These are phyloP conservation scores for Vicia villosa DNA, from an alignment of 306 rosid genomes.

Conservation along the genomic window DNA sequence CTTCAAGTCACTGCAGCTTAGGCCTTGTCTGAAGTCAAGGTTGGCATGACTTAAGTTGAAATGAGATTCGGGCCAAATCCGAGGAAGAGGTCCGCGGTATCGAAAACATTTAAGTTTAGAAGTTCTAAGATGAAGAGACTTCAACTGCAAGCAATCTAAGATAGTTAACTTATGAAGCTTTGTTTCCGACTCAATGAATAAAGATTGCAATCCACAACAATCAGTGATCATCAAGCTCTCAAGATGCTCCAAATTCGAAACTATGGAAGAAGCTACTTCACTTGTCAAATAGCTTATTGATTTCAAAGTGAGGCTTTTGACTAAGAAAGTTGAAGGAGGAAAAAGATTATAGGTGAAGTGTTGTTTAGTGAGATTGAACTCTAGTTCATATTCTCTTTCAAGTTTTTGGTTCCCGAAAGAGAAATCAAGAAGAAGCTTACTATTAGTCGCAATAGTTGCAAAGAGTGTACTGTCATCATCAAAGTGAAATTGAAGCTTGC, in stretches of 20 bases:
- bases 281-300: slow-evolving; percentile 47
- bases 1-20: slow-evolving; percentile 33
- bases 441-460: slow-evolving; percentile 53
- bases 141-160: slow-evolving; percentile 61
- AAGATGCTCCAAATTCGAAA: slow-evolving; percentile 55
- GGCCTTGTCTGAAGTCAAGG: slow-evolving; percentile 75
- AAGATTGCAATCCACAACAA: slow-evolving; percentile 59
- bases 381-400: slow-evolving; percentile 39
- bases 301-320: slow-evolving; percentile 65
- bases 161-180: slow-evolving; percentile 59
- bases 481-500: slow-evolving; percentile 58
- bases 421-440: slow-evolving; percentile 67
- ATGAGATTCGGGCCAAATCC: slow-evolving; percentile 57
- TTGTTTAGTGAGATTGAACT: slow-evolving; percentile 45
- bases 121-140: slow-evolving; percentile 55
- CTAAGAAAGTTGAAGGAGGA: slow-evolving; percentile 43
- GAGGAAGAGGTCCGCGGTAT: slow-evolving; percentile 60
- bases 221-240: slow-evolving; percentile 61
- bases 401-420: slow-evolving; percentile 32
- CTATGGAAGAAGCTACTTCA: slow-evolving; percentile 54
- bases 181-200: slow-evolving; percentile 52
- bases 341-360: slow-evolving; percentile 32
- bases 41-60: slow-evolving; percentile 68
- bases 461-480: slow-evolving; percentile 41
- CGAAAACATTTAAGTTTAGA: slow-evolving; percentile 56